Conservation (phyloP, 78 protist genomes). For the Dictyostelium brefeldianum region DNA sequence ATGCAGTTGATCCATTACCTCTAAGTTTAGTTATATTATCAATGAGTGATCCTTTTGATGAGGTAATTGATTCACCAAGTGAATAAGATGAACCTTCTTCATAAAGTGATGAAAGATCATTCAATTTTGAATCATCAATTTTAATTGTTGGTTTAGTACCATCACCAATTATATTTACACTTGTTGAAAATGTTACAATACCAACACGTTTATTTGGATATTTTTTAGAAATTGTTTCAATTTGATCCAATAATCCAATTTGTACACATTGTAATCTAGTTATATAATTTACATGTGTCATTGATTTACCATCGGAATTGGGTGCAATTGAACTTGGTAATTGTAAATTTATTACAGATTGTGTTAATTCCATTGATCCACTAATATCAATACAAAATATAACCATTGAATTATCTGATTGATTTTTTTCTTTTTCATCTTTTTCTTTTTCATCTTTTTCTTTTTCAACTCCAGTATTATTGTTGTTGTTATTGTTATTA, state of each 20-base stretch:
- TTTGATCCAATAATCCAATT: conserved; percentile 76
- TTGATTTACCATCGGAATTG: background rate
- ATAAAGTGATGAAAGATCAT: conserved; percentile 16
- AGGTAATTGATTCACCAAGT: conserved; percentile 3
- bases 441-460: background rate
- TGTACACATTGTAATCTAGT: conserved; percentile 85
- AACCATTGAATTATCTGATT: conserved; percentile 38
- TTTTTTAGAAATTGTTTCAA: conserved; percentile 36
- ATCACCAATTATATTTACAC: conserved; percentile 80
- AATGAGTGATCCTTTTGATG: conserved; percentile 10
- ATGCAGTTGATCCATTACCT: conserved; percentile 88
- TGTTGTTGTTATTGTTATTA: background rate
- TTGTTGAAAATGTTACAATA: conserved; percentile 77
- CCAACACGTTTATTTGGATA: conserved; percentile 77
- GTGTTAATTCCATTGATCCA: conserved; percentile 84
- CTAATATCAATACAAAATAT: conserved; percentile 76
- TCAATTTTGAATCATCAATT: background rate
- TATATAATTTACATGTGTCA: conserved; percentile 21
- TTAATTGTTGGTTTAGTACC: conserved; percentile 35
- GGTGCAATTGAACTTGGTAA: background rate
- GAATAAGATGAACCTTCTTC: conserved; percentile 11
- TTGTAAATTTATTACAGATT: conserved; percentile 20
- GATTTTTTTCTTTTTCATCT: background rate
- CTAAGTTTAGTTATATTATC: conserved; percentile 17
- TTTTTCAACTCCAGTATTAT: no score